Percentiles rank a stretch among this genome's conserved stretches.
Evolutionary conservation across 306 rosid genomes (phyloP).

Genomic region (Luffa acutangula): DNA sequence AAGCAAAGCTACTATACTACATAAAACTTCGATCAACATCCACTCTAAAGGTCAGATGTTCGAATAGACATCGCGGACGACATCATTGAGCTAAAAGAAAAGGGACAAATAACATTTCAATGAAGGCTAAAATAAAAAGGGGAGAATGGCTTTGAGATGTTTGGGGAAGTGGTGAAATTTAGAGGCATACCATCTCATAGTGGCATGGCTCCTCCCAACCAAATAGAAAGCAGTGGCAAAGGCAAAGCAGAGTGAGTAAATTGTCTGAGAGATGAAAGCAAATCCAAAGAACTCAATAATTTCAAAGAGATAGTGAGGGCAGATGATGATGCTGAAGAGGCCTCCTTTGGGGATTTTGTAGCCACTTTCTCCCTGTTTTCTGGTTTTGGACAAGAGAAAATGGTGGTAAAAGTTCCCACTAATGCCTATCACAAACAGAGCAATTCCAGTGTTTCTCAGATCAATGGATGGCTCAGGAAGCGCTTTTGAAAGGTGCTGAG

Average conservation of each 20-base stretch:
- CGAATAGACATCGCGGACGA: too few species aligned
- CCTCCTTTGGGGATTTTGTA: slow-evolving; percentile 83
- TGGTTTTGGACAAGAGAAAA: slow-evolving; percentile 43
- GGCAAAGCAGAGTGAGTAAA: slow-evolving; percentile 32
- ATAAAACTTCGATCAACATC: too few species aligned
- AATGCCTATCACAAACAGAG: slow-evolving; percentile 43
- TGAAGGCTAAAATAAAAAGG: slow-evolving; percentile 34
- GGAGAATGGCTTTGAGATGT: slow-evolving; percentile 56
- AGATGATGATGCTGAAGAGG: slow-evolving; percentile 44
- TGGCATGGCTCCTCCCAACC: slow-evolving; percentile 63
- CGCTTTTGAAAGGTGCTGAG: slow-evolving; percentile 43
- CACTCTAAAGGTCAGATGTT: too few species aligned
- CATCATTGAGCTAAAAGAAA: too few species aligned
- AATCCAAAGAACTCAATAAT: slow-evolving; percentile 46
- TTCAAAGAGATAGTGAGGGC: slow-evolving; percentile 86
- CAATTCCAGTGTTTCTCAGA: slow-evolving; percentile 36
- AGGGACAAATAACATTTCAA: too few species aligned
- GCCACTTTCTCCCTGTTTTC: slow-evolving; percentile 44
- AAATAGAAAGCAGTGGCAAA: slow-evolving; percentile 41
- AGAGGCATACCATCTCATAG: slow-evolving; percentile 61
- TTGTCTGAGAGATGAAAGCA: slow-evolving; percentile 56
- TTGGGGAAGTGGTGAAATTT: slow-evolving; percentile 66
- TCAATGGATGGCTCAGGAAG: slow-evolving; percentile 47
- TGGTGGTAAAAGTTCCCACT: slow-evolving; percentile 84
- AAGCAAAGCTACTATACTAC: too few species aligned